Evolutionary conservation across 768 basidiomycete genomes (phyloP).

Genomic region (Kwoniella sp.): DNA sequence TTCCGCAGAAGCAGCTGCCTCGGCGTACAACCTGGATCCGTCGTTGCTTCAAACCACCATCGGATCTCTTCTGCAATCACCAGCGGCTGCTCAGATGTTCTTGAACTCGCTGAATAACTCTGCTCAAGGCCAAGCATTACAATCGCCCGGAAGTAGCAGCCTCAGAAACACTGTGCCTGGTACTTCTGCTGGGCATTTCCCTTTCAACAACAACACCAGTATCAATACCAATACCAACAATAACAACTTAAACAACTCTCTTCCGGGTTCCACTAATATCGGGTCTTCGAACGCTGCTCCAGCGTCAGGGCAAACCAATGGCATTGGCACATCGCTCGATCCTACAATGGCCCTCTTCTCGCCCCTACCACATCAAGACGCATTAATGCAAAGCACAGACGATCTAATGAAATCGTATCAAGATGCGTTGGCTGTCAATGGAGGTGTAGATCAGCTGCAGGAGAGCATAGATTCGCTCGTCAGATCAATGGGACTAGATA

Average conservation of each 20-base stretch:
- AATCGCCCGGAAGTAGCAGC: constrained; percentile 17
- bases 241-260: not conserved
- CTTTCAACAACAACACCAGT: not conserved
- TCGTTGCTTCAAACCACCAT: constrained; percentile 49
- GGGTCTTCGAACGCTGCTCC: not conserved
- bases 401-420: constrained; percentile 65
- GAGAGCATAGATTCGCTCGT: constrained; percentile 71
- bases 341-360: constrained; percentile 46
- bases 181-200: not conserved
- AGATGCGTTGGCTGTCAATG: constrained; percentile 67
- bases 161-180: not conserved
- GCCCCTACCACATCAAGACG: constrained; percentile 42
- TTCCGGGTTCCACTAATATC: not conserved
- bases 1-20: constrained; percentile 33
- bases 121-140: constrained; percentile 42
- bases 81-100: constrained; percentile 54
- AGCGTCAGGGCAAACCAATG: not conserved
- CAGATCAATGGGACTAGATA: constrained; percentile 69
- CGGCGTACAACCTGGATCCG: constrained; percentile 49
- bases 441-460: constrained; percentile 72
- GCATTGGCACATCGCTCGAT: constrained; percentile 22
- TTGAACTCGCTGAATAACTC: constrained; percentile 40
- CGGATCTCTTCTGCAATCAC: constrained; percentile 51
- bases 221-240: constrained; percentile 6
- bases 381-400: constrained; percentile 55